These are phyloP conservation scores for Westerdykella aurantiaca DNA, from an alignment of 2,329 filamentous ascomycete species.

Conservation along the genomic window DNA sequence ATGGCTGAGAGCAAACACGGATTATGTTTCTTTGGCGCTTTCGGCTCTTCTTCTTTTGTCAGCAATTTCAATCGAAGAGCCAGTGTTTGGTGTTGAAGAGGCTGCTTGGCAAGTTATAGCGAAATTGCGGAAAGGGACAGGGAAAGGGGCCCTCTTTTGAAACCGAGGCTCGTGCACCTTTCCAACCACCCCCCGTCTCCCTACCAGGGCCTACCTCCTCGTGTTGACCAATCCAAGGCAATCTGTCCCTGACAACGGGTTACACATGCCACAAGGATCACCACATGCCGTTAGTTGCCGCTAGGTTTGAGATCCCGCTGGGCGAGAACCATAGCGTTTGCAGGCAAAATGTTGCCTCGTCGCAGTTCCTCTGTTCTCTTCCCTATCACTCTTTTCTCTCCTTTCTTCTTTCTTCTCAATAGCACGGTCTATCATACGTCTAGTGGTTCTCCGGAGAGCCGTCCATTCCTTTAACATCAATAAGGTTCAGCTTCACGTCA, in stretches of 20 bases:
- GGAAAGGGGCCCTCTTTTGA: constrained; percentile 17
- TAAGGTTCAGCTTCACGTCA: constrained; percentile 15
- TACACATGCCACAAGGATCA: constrained; percentile 10
- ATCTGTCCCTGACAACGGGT: constrained; percentile 33
- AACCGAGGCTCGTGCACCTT: constrained; percentile 23
- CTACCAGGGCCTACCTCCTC: constrained; percentile 11
- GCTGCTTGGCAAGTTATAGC: constrained; percentile 21
- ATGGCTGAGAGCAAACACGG: constrained; percentile 6
- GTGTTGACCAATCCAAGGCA: constrained; percentile 24
- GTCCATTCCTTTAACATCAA: constrained; percentile 35
- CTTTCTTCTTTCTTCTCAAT: constrained; percentile 14
- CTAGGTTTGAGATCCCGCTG: constrained; percentile 22
- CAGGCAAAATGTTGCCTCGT: constrained; percentile 17
- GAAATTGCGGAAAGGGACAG: constrained; percentile 22
- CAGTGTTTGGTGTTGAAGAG: constrained; percentile 16
- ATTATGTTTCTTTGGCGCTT: constrained; percentile 9
- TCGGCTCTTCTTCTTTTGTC: constrained; percentile 2
- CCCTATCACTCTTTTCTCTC: constrained; percentile 15
- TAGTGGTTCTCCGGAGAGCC: constrained; percentile 35
- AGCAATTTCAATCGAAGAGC: constrained; percentile 13
- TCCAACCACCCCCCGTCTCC: constrained; percentile 7
- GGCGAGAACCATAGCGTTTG: constrained; percentile 21
- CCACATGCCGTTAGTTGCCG: constrained; percentile 20
- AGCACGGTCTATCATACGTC: constrained; percentile 10
- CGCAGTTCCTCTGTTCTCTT: constrained; percentile 15